phyloP scores from a whole-genome alignment of 2,329 filamentous ascomycete genomes.

The Trichoderma brevicompactum region DNA sequence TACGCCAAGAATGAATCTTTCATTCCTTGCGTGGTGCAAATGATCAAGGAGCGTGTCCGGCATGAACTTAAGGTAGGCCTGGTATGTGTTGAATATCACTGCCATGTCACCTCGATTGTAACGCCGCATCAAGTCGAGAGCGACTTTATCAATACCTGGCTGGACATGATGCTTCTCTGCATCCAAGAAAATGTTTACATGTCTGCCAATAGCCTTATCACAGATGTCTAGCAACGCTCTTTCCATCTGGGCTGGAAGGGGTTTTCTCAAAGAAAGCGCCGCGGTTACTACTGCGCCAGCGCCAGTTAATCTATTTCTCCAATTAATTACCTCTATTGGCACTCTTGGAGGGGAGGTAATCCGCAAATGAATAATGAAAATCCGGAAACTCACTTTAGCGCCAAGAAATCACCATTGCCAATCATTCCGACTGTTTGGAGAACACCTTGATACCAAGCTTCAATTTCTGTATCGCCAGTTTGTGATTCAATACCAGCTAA shows the following conservation, averaged over 20 bases:
- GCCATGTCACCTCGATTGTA: slow-evolving; percentile 46
- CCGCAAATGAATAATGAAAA: neutral
- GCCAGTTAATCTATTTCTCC: slow-evolving; percentile 40
- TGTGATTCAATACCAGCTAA: neutral
- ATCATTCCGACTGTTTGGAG: slow-evolving; percentile 41
- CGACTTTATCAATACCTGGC: slow-evolving; percentile 42
- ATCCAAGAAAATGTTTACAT: slow-evolving; percentile 51
- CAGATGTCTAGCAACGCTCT: slow-evolving; percentile 48
- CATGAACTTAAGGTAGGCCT: slow-evolving; percentile 59
- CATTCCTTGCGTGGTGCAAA: slow-evolving; percentile 49
- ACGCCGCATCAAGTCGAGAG: slow-evolving; percentile 44
- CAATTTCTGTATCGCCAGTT: slow-evolving; percentile 37
- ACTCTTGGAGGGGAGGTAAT: too few species aligned
- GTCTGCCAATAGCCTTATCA: slow-evolving; percentile 39
- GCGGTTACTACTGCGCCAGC: slow-evolving; percentile 47
- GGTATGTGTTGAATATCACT: slow-evolving; percentile 57
- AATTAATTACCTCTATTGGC: slow-evolving; percentile 36
- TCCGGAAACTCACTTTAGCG: slow-evolving; percentile 43
- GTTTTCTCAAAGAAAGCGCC: slow-evolving; percentile 42
- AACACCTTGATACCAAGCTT: slow-evolving; percentile 43
- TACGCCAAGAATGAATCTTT: slow-evolving; percentile 57
- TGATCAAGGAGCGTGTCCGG: slow-evolving; percentile 49
- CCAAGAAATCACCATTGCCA: slow-evolving; percentile 43
- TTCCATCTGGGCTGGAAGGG: slow-evolving; percentile 48
- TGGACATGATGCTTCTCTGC: slow-evolving; percentile 53